Evolutionary conservation across 169 alveolate genomes (phyloP).

Genomic region (Theileria luwenshuni): DNA sequence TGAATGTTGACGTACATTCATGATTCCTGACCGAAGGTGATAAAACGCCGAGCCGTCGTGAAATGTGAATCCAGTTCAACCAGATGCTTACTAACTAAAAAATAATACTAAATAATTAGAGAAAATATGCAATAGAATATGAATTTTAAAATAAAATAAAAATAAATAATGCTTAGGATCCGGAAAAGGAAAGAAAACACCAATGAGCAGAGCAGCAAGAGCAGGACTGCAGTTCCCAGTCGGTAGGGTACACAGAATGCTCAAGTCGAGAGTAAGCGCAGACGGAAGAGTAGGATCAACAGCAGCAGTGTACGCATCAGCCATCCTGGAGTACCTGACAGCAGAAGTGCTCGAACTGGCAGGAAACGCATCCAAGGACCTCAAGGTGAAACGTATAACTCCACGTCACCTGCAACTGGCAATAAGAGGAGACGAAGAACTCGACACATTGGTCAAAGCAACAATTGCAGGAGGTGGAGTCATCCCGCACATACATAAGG

Average conservation of each 20-base stretch:
- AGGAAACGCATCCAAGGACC: slow-evolving; percentile 99
- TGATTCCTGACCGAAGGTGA: no score
- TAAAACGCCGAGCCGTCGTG: no score
- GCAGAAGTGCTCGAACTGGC: slow-evolving; percentile 99
- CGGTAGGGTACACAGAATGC: slow-evolving; percentile 98
- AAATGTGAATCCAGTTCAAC: no score
- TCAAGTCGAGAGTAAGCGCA: slow-evolving; percentile 94
- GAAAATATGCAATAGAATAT: no score
- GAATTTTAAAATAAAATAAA: no score
- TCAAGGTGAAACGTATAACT: slow-evolving; percentile 94
- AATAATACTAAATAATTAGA: no score
- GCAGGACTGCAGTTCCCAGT: slow-evolving; percentile 99
- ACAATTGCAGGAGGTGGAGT: slow-evolving; percentile 99
- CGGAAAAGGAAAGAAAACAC: slow-evolving; percentile 96
- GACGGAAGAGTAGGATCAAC: slow-evolving; percentile 99
- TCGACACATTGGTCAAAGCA: slow-evolving; percentile 96
- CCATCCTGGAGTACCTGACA: slow-evolving; percentile 98
- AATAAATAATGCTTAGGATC: slow-evolving; percentile 81
- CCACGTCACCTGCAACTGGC: slow-evolving; percentile 97
- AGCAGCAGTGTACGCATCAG: slow-evolving; percentile 99
- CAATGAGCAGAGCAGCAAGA: slow-evolving; percentile 97
- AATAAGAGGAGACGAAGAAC: slow-evolving; percentile 96
- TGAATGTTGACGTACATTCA: no score
- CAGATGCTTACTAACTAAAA: no score
- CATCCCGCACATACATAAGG: slow-evolving; percentile 97